A percentile compares a stretch with the other conserved stretches of the same genome.
Evolutionary conservation across 2,329 filamentous ascomycete genomes (phyloP).

Genomic region (Fusarium lateritium): DNA sequence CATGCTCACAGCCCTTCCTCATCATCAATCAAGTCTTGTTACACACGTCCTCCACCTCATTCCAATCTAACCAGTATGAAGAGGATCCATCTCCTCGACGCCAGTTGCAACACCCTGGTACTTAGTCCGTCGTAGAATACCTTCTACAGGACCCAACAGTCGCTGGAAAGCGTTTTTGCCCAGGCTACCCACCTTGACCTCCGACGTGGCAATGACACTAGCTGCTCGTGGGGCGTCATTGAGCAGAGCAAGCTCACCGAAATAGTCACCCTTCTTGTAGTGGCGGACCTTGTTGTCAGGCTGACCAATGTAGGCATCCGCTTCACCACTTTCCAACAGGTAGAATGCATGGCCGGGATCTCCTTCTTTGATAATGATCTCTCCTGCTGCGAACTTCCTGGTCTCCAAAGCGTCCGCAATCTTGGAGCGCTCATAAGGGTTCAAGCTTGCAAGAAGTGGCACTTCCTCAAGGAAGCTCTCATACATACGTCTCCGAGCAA

Average conservation of each 20-base stretch:
- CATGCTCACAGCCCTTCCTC: conserved; percentile 12
- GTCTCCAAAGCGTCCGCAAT: conserved; percentile 97
- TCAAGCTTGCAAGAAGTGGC: conserved; percentile 84
- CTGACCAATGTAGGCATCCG: conserved; percentile 87
- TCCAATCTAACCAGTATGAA: conserved; percentile 59
- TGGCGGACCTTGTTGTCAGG: conserved; percentile 78
- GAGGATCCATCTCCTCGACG: conserved; percentile 77
- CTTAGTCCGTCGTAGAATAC: conserved; percentile 88
- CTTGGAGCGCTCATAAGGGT: conserved; percentile 94
- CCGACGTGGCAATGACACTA: conserved; percentile 84
- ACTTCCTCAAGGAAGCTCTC: conserved; percentile 97
- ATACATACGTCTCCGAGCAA: conserved; percentile 95
- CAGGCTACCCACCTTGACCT: conserved; percentile 93
- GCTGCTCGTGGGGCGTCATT: conserved; percentile 95
- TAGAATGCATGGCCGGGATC: conserved; percentile 94
- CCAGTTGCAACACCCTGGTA: conserved; percentile 73
- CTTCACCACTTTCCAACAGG: conserved; percentile 88
- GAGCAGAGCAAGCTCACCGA: conserved; percentile 93
- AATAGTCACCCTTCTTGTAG: conserved; percentile 95
- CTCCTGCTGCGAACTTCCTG: conserved; percentile 83
- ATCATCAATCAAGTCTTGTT: not conserved
- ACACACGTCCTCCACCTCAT: not conserved
- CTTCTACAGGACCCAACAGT: conserved; percentile 90
- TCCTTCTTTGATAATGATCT: conserved; percentile 91
- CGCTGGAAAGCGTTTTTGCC: conserved; percentile 97